Base-by-base conservation (phyloP, 2,329 filamentous ascomycete genomes). In the Harringtonia lauricola region DNA sequence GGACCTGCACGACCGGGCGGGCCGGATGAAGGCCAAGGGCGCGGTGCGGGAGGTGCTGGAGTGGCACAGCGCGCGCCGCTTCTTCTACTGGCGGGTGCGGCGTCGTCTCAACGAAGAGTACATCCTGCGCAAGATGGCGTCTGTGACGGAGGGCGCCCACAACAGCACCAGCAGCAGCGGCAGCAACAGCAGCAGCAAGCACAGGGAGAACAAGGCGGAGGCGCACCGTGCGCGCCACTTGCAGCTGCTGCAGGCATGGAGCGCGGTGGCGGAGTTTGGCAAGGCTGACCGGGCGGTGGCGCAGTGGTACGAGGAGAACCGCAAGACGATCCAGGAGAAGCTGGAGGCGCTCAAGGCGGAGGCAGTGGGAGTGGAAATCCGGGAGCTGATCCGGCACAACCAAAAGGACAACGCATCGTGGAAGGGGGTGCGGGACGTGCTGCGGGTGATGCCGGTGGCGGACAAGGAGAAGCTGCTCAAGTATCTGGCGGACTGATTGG, bases 31-130 rank as follows among this genome's bases (percentile, higher is more conserved):
- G 71, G 92, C 92, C 64, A 98, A 98, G 81, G 84, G 88, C 49
- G 82, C 84, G 45, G 95, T 98, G 57, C 87, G 92, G 50, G 77
- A 85, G 55, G 69, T 80, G 13, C 74, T 98, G 34, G 76, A 83
- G 57, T 96, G 90, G 92, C 73, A 78, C 61, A 84, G 95, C 55
- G 82, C 90, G 10, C 83, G 92, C 52, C 83, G 90, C 59, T 96
- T 92, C 86, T 96, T 98, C 75, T 98, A 96, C 83, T 98, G 94
- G 92, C 90, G 92, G 66, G 82, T 95, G 50, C 89, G 94, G 65
- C 85, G 92, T 61, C 81, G 92, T 67, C 75, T 98, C 60, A 96
- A 94, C 66, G 92, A 98, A 70, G 92, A 98, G 69, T 86, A 94
- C 64, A 87, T 98, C 55, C 75, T 98, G 63, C 92, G 89, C 70